Evolutionary conservation across 2,329 filamentous ascomycete species (phyloP).

Genomic region (Penicillium corylophilum): DNA sequence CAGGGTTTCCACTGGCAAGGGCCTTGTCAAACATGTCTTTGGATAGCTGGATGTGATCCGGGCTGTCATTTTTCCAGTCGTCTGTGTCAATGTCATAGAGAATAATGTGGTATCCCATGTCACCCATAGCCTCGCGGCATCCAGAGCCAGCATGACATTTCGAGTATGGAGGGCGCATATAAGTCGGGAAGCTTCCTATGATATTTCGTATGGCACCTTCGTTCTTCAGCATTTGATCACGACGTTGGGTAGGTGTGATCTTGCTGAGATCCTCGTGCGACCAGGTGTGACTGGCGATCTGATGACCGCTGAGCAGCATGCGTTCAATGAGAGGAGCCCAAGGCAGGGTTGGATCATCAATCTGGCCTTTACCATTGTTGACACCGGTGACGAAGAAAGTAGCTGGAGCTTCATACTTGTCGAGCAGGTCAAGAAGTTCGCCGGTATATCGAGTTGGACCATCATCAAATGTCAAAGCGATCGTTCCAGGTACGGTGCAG

Average conservation of each 20-base stretch:
- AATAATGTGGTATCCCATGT: conserved; percentile 52
- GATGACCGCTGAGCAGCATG: conserved; percentile 49
- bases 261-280: conserved; percentile 49
- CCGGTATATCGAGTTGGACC: conserved; percentile 63
- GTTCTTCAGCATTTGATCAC: conserved; percentile 46
- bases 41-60: conserved; percentile 37
- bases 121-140: conserved; percentile 44
- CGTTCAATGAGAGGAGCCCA: conserved; percentile 42
- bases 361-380: conserved; percentile 47
- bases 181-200: conserved; percentile 51
- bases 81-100: conserved; percentile 49
- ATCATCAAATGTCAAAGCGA: conserved; percentile 68
- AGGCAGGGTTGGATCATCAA: conserved; percentile 42
- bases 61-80: conserved; percentile 45
- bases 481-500: conserved; percentile 53
- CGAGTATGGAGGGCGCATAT: conserved; percentile 55
- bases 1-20: conserved; percentile 25
- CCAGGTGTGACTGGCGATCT: conserved; percentile 55
- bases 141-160: conserved; percentile 38
- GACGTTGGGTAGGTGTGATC: conserved; percentile 38
- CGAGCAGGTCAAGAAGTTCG: conserved; percentile 62
- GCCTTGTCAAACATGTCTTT: conserved; percentile 42
- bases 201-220: conserved; percentile 51
- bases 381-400: conserved; percentile 65
- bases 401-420: conserved; percentile 60